Percentiles rank a stretch among this genome's conserved stretches.
Conservation (phyloP, 371 early-diverging fungal genomes). For the Sporodiniella umbellata region DNA sequence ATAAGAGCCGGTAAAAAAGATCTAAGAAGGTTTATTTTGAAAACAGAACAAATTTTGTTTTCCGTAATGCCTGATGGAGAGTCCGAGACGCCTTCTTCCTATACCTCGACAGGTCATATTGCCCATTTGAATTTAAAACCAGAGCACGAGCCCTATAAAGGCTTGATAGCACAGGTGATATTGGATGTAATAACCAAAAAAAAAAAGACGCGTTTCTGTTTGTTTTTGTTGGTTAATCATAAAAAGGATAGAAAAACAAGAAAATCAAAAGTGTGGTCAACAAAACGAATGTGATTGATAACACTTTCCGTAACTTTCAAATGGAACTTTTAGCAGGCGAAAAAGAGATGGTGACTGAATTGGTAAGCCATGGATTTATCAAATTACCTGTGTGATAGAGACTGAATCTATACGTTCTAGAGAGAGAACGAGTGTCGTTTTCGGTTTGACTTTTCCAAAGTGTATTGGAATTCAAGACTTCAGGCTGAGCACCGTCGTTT, state of each 20-base stretch:
- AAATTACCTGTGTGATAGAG: not conserved
- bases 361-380: slow-evolving; percentile 48
- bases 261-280: slow-evolving; percentile 91
- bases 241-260: slow-evolving; percentile 79
- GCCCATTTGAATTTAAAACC: slow-evolving; percentile 95
- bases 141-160: slow-evolving; percentile 83
- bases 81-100: slow-evolving; percentile 81
- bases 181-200: slow-evolving; percentile 66
- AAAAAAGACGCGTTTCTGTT: no score
- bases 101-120: slow-evolving; percentile 89
- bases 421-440: slow-evolving; percentile 89
- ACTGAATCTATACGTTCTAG: slow-evolving; percentile 30
- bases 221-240: no score
- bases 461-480: slow-evolving; percentile 98
- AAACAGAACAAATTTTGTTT: slow-evolving; percentile 78
- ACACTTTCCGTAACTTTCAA: slow-evolving; percentile 91
- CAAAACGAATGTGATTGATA: slow-evolving; percentile 93
- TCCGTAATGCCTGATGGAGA: slow-evolving; percentile 84
- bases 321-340: slow-evolving; percentile 96
- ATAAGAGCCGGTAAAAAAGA: no score
- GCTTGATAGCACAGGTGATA: slow-evolving; percentile 89
- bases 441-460: slow-evolving; percentile 91
- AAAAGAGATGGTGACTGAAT: slow-evolving; percentile 76
- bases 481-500: slow-evolving; percentile 94
- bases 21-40: no score